A percentile compares a stretch with the other conserved stretches of the same genome.
These are phyloP conservation scores for Thalia dealbata DNA, from an alignment of 176 grass and related monocot genomes.

Conservation along the genomic window DNA sequence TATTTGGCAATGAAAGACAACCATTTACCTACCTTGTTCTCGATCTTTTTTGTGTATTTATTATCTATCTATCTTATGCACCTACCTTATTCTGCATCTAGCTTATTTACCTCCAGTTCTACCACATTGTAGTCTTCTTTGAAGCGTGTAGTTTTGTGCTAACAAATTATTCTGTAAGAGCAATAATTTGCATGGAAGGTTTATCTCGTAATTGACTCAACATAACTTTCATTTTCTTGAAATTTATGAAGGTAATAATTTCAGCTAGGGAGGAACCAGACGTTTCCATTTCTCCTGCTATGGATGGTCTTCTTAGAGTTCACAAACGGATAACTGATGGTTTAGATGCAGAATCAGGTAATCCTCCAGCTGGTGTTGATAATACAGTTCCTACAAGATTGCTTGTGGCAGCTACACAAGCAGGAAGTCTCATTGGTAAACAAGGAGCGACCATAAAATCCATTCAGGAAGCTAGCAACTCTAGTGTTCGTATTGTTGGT, in stretches of 20 bases:
- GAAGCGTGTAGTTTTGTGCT: too few species aligned
- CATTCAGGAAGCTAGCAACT: conserved; percentile 84
- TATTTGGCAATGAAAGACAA: too few species aligned
- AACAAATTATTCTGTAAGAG: too few species aligned
- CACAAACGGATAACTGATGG: conserved; percentile 76
- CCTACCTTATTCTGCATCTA: too few species aligned
- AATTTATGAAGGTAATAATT: conserved; percentile 66
- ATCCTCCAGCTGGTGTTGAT: conserved; percentile 37
- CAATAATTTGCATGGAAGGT: neutral
- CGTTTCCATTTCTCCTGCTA: conserved; percentile 51
- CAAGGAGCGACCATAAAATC: conserved; percentile 92
- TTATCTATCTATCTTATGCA: too few species aligned
- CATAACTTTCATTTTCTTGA: conserved; percentile 5
- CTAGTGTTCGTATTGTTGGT: conserved; percentile 67
- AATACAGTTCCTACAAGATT: conserved; percentile 48
- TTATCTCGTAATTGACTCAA: neutral
- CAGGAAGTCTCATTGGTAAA: conserved; percentile 92
- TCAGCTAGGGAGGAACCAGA: conserved; percentile 96
- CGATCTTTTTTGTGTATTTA: too few species aligned
- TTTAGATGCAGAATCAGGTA: conserved; percentile 51
- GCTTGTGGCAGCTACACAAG: conserved; percentile 81
- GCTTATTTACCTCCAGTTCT: too few species aligned
- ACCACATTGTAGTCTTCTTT: too few species aligned
- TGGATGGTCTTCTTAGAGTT: conserved; percentile 91
- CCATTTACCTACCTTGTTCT: too few species aligned